Percentiles rank a stretch among this genome's conserved stretches.
Conservation (phyloP, 2,329 filamentous ascomycete genomes). For the Chlorencoelia australis region DNA sequence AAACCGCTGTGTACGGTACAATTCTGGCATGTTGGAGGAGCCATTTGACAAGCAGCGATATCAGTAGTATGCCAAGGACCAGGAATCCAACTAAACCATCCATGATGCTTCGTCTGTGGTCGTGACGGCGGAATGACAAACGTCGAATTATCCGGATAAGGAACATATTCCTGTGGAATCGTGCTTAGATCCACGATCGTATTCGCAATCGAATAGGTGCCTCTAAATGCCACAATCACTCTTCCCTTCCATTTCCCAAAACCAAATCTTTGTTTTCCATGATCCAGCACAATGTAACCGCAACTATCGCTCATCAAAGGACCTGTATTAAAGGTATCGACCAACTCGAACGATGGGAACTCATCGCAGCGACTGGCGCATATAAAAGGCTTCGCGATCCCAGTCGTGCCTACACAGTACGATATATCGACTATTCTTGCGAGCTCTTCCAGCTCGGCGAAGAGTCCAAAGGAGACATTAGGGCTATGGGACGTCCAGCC, state of each 20-base stretch:
- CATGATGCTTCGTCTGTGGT: too few relatives aligned
- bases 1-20: slow-evolving; percentile 94
- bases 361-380: slow-evolving; percentile 80
- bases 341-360: slow-evolving; percentile 68
- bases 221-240: slow-evolving; percentile 82
- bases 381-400: slow-evolving; percentile 71
- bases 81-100: too few relatives aligned
- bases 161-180: slow-evolving; percentile 79
- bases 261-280: slow-evolving; percentile 29
- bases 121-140: too few relatives aligned
- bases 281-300: slow-evolving; percentile 87
- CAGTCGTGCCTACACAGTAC: slow-evolving; percentile 80
- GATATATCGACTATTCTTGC: slow-evolving; percentile 88
- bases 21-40: slow-evolving; percentile 52
- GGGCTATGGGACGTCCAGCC: too few relatives aligned
- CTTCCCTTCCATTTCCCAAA: slow-evolving; percentile 26
- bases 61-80: too few relatives aligned
- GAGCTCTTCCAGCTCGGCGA: slow-evolving; percentile 73
- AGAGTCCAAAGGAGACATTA: slow-evolving; percentile 55
- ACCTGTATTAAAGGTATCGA: slow-evolving; percentile 83
- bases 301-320: slow-evolving; percentile 80
- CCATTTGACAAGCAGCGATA: too few relatives aligned
- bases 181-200: slow-evolving; percentile 85
- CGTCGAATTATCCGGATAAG: slow-evolving; percentile 60
- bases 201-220: slow-evolving; percentile 89